Base-by-base conservation (phyloP, 768 basidiomycete genomes). In the Asterophora parasitica region DNA sequence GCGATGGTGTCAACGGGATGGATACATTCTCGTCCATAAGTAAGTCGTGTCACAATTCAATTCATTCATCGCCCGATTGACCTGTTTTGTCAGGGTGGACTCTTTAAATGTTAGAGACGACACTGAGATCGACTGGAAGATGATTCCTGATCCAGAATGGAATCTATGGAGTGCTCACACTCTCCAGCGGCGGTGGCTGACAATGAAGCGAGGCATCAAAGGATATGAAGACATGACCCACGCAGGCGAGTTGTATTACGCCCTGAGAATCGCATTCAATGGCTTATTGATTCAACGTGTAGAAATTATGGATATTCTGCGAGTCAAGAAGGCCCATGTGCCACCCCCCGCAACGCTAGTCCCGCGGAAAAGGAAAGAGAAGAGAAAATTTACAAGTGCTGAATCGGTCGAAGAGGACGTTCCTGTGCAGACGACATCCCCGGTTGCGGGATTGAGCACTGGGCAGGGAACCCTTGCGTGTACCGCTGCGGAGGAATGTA, bases 81-180 rank as follows among this genome's bases (percentile, higher is more conserved):
- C 35, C 46, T 35, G 35, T 35, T 33, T 7, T 37, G 6, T 57
- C 23, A 92, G 89, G 63, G 72, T 92, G 42, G 85, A 84, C 58
- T 81, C 85, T 0, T 63, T 91, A 39, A 76, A 82, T 49, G 85
- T 91, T 44, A 73, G 76, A 36, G 83, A 91, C 57, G 89, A 92
- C 56, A 84, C 80, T 23, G 90, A 92, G 59, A 85, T 92, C 38
- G 84, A 88, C 56, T 92, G 89, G 90, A 88, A 88, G 59, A 74
- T 75, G 13, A 69, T 92, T 9, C 69, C 79, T 1, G 89, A 92
- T 61, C 60, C 78, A 12, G 73, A 83, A 49, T 91, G 88, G 88
- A 88, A 91, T 56, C 60, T 88, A 7, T 91, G 86, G 86, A 91
- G 88, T 61, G 79, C 86, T 0, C 89, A 92, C 58, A 72, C 77